A percentile compares a stretch with the other conserved stretches of the same genome.
These are phyloP conservation scores for Penicillium pulvis DNA, from an alignment of 495 filamentous ascomycete species.

Conservation along the genomic window DNA sequence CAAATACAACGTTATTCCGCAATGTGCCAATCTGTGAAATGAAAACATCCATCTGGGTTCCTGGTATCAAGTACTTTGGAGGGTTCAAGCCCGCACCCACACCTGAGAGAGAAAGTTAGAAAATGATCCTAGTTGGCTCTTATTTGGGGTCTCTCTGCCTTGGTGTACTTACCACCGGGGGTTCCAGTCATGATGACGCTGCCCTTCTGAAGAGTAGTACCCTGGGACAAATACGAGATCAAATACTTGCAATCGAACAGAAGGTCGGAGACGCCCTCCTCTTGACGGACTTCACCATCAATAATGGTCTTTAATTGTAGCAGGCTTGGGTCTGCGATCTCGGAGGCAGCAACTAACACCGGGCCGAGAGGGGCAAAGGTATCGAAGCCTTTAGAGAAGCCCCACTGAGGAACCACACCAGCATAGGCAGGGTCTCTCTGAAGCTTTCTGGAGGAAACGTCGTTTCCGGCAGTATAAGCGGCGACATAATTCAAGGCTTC, in stretches of 20 bases:
- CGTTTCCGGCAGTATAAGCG: constrained; percentile 52
- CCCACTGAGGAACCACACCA: constrained; percentile 71
- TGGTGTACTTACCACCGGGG: constrained; percentile 32
- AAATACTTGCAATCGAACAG: constrained; percentile 69
- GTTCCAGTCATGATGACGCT: constrained; percentile 79
- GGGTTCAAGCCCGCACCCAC: constrained; percentile 37
- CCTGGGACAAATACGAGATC: constrained; percentile 67
- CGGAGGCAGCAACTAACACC: constrained; percentile 29
- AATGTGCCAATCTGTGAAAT: constrained; percentile 40
- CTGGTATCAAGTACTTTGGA: constrained; percentile 37
- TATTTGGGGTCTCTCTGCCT: not conserved
- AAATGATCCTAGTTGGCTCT: not conserved
- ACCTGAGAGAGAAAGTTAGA: constrained; percentile 16
- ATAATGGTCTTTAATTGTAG: constrained; percentile 60
- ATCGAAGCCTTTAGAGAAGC: constrained; percentile 75
- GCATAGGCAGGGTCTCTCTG: constrained; percentile 51
- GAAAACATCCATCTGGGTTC: constrained; percentile 40
- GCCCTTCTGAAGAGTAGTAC: constrained; percentile 71
- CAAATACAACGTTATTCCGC: constrained; percentile 30
- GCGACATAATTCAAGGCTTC: constrained; percentile 50
- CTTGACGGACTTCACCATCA: constrained; percentile 66
- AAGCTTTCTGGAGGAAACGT: constrained; percentile 50
- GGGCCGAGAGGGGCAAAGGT: constrained; percentile 75
- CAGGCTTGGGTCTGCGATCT: constrained; percentile 54
- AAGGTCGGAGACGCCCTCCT: constrained; percentile 66